phyloP scores from a whole-genome alignment of 2,329 filamentous ascomycete genomes.

The Chrysoporthe deuterocubensis region DNA sequence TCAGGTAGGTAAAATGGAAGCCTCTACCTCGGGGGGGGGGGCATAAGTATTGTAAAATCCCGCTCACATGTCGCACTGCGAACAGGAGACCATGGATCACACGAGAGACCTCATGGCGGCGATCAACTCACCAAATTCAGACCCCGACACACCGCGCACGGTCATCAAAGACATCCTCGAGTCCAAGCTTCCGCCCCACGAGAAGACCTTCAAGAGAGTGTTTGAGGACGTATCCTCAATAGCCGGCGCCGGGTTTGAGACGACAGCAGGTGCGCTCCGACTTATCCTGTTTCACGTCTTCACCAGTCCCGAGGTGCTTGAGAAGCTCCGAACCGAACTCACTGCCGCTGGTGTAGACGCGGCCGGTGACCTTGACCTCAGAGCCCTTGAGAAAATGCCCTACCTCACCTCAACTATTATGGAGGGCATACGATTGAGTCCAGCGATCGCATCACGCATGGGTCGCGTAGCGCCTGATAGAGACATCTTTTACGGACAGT shows the following conservation, averaged over 20 bases:
- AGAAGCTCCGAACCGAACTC: background rate
- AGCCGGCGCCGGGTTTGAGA: constrained; percentile 44
- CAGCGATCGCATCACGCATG: constrained; percentile 44
- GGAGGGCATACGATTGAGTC: constrained; percentile 50
- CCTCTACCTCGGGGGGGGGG: background rate
- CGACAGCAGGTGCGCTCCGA: constrained; percentile 40
- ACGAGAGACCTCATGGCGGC: constrained; percentile 17
- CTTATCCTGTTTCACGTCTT: constrained; percentile 43
- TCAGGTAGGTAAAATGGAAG: background rate
- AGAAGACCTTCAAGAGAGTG: constrained; percentile 33
- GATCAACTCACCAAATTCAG: background rate
- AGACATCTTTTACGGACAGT: constrained; percentile 21
- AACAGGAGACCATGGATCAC: constrained; percentile 6
- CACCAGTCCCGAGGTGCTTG: constrained; percentile 35
- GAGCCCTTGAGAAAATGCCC: constrained; percentile 31
- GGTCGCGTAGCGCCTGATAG: constrained; percentile 37
- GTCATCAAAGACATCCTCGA: constrained; percentile 37
- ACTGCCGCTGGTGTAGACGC: background rate
- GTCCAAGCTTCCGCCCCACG: constrained; percentile 38
- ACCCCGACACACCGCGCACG: background rate
- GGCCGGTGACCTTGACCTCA: background rate
- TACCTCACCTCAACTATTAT: constrained; percentile 50
- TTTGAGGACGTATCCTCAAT: constrained; percentile 39
- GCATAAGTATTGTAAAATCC: background rate
- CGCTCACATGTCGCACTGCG: background rate